These are phyloP conservation scores for Colletotrichum musae DNA, from an alignment of 2,329 filamentous ascomycete species.

Conservation along the genomic window DNA sequence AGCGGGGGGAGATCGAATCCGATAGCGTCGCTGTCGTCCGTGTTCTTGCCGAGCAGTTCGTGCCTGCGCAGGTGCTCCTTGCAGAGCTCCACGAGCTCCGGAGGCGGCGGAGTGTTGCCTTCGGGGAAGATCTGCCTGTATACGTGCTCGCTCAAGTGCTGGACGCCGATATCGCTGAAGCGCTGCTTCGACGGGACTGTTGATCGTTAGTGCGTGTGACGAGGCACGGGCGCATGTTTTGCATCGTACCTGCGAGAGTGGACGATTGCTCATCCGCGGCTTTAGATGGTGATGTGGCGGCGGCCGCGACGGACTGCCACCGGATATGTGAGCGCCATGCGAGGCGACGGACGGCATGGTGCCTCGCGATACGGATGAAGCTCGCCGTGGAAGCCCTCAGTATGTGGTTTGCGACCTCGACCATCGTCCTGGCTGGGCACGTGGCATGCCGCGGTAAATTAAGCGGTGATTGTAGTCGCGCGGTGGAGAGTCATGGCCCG, in stretches of 20 bases:
- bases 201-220: conserved; percentile 30
- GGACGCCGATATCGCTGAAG: conserved; percentile 93
- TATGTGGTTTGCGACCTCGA: conserved; percentile 46
- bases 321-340: conserved; percentile 56
- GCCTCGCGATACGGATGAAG: conserved; percentile 67
- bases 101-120: conserved; percentile 68
- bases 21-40: conserved; percentile 81
- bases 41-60: conserved; percentile 91
- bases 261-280: conserved; percentile 35
- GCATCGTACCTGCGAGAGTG: conserved; percentile 59
- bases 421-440: conserved; percentile 33
- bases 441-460: conserved; percentile 9
- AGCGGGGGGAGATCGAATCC: conserved; percentile 88
- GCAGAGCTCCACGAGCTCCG: conserved; percentile 83
- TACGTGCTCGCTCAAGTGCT: conserved; percentile 89
- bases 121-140: conserved; percentile 86
- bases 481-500: not conserved
- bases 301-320: conserved; percentile 59
- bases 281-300: conserved; percentile 38
- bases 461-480: not conserved
- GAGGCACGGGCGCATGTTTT: not conserved
- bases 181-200: conserved; percentile 72
- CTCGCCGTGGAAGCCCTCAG: conserved; percentile 59
- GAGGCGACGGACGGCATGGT: conserved; percentile 58
- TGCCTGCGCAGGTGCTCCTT: conserved; percentile 87